A percentile compares a stretch with the other conserved stretches of the same genome.
Conservation (phyloP, 129 eudicot species). For the Chrysanthemum seticuspe region DNA sequence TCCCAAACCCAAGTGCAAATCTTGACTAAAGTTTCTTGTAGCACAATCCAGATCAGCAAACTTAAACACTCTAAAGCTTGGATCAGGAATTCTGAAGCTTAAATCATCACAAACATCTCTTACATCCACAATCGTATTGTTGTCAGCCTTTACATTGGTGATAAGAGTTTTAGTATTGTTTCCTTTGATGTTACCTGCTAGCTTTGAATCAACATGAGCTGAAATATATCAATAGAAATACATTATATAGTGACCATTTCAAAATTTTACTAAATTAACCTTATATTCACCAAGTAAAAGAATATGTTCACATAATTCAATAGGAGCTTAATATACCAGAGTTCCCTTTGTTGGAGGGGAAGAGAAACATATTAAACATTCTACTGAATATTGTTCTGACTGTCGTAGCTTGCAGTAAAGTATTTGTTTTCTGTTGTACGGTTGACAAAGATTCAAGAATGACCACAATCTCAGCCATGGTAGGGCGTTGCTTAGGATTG, state of each 20-base stretch:
- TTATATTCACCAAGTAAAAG: background rate
- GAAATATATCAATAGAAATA: constrained; percentile 3
- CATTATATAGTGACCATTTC: background rate
- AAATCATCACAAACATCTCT: background rate
- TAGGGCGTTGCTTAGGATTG: background rate
- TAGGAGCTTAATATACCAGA: background rate
- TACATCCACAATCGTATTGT: background rate
- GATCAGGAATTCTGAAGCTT: background rate
- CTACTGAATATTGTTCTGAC: background rate
- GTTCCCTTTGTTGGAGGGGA: background rate
- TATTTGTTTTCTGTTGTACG: constrained; percentile 6
- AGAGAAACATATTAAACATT: background rate
- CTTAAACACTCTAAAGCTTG: constrained; percentile 14
- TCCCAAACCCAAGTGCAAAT: constrained; percentile 27
- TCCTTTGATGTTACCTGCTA: constrained; percentile 4
- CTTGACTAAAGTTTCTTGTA: constrained; percentile 29
- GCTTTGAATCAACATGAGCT: constrained; percentile 24
- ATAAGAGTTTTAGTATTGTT: background rate
- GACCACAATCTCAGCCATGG: background rate
- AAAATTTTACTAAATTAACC: background rate
- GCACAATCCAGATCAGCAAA: constrained; percentile 28
- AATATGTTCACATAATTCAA: background rate
- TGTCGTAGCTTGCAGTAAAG: background rate
- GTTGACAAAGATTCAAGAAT: background rate
- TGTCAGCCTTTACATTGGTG: background rate